Conservation (phyloP, 768 basidiomycete genomes). For the Floccularia luteovirens region DNA sequence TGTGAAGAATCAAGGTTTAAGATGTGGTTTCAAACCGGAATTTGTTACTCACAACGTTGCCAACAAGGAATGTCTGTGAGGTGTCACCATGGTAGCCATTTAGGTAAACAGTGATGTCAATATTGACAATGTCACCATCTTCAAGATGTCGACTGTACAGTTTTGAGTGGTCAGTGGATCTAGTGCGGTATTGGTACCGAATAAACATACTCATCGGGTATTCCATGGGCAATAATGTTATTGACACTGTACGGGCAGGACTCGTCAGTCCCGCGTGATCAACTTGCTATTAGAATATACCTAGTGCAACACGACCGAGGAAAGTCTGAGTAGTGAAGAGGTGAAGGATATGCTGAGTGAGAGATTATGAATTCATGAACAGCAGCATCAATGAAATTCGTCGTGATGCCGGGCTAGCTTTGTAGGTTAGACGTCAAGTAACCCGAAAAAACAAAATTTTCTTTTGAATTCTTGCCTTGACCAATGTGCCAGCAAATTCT, state of each 20-base stretch:
- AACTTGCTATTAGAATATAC: slow-evolving; percentile 13
- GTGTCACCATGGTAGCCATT: slow-evolving; percentile 89
- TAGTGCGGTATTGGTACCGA: not conserved
- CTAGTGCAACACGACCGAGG: slow-evolving; percentile 76
- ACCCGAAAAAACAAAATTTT: not conserved
- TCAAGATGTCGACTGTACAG: slow-evolving; percentile 67
- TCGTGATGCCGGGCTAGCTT: slow-evolving; percentile 60
- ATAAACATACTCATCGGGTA: slow-evolving; percentile 73
- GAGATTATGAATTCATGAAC: slow-evolving; percentile 68
- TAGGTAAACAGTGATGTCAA: slow-evolving; percentile 83
- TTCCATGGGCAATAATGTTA: slow-evolving; percentile 82
- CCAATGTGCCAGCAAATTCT: slow-evolving; percentile 43
- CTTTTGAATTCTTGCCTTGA: slow-evolving; percentile 30
- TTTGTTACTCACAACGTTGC: slow-evolving; percentile 50
- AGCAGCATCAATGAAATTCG: slow-evolving; percentile 62
- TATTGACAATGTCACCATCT: slow-evolving; percentile 81
- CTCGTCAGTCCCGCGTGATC: slow-evolving; percentile 28
- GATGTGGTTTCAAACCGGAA: not conserved
- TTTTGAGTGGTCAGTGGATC: slow-evolving; percentile 1
- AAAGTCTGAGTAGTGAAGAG: slow-evolving; percentile 68
- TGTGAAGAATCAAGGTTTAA: slow-evolving; percentile 15
- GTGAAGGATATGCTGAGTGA: slow-evolving; percentile 79
- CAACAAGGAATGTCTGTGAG: slow-evolving; percentile 76
- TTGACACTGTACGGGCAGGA: slow-evolving; percentile 65
- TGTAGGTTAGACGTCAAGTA: slow-evolving; percentile 2